Evolutionary conservation across 2,329 filamentous ascomycete species (phyloP).

Genomic region (Penicillium sclerotiorum): DNA sequence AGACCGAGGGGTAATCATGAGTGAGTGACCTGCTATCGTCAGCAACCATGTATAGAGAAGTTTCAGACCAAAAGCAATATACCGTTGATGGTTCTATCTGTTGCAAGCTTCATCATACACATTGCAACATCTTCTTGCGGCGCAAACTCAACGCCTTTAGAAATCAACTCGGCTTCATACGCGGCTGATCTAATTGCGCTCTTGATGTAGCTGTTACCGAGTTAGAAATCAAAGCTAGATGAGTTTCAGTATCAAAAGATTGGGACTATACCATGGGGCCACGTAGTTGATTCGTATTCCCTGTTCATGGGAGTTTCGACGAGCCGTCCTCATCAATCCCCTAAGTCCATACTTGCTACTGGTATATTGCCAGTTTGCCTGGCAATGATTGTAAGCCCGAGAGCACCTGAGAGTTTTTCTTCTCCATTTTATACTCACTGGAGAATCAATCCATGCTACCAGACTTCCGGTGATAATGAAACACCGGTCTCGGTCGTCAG

Average conservation of each 20-base stretch:
- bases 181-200: slow-evolving; percentile 17
- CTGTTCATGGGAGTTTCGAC: slow-evolving; percentile 44
- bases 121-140: slow-evolving; percentile 15
- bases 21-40: slow-evolving; percentile 33
- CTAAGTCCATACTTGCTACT: slow-evolving; percentile 49
- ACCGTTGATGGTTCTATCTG: slow-evolving; percentile 38
- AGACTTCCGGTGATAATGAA: slow-evolving; percentile 55
- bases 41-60: background rate
- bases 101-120: slow-evolving; percentile 28
- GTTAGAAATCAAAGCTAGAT: slow-evolving; percentile 22
- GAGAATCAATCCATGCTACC: slow-evolving; percentile 52
- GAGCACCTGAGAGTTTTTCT: background rate
- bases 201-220: slow-evolving; percentile 15
- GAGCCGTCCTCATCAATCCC: slow-evolving; percentile 48
- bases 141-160: slow-evolving; percentile 21
- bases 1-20: slow-evolving; percentile 45
- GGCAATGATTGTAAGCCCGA: background rate
- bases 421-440: slow-evolving; percentile 20
- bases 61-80: background rate
- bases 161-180: slow-evolving; percentile 15
- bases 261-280: slow-evolving; percentile 43
- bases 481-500: slow-evolving; percentile 46
- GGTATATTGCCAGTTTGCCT: slow-evolving; percentile 46
- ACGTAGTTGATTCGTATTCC: slow-evolving; percentile 53
- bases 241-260: background rate